Evolutionary conservation across 768 basidiomycete genomes (phyloP), one percentile per base, ranked within the genome.

Genomic region (Lactarius trivialis): DNA sequence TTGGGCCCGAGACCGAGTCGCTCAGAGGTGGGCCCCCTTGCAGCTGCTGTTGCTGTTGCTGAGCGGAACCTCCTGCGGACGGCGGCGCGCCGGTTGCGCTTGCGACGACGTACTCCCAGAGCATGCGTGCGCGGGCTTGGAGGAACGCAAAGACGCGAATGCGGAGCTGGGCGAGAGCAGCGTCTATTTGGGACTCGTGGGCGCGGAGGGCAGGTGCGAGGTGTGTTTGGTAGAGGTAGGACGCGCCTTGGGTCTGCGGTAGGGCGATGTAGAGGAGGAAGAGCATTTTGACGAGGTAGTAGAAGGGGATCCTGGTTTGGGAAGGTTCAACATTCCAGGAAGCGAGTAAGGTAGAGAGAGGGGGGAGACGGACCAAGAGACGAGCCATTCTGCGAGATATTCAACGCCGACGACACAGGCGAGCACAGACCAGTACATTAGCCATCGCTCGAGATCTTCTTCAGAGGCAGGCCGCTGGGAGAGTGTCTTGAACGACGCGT

Each of bases 341-440:
- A 51, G 61, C 55, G 61, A 66, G 53, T 33, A 48, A 32, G 26
- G 30, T 3, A 3, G 30, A n/a, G 37, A 45, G 15, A 7, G 45
- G 28, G 36, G 11, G 17, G 41, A 24, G 7, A 77, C 87, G 69
- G 68, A 91, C 94, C 93, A 94, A 64, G 85, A 90, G 33, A 96
- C 76, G 17, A 87, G 74, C 91, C 93, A 95, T 69, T 94, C 93
- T 9, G 86, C 87, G 30, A 90, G 77, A 69, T 88, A 89, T 73
- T 97, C 94, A 6, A 91, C 75, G 4, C 83, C 86, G 17, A 93
- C 81, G 69, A 93, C 84, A 70, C 87, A 89, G 2, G 90, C 89
- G 3, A 91, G 80, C 0, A 91, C 89, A n/a, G 85, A 86, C 94
- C 95, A 98, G 69, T 97, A 98, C 91, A 93, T 95, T 58, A 98